phyloP scores from a whole-genome alignment of 139 green algal genomes.

The Eudorina sp. region DNA sequence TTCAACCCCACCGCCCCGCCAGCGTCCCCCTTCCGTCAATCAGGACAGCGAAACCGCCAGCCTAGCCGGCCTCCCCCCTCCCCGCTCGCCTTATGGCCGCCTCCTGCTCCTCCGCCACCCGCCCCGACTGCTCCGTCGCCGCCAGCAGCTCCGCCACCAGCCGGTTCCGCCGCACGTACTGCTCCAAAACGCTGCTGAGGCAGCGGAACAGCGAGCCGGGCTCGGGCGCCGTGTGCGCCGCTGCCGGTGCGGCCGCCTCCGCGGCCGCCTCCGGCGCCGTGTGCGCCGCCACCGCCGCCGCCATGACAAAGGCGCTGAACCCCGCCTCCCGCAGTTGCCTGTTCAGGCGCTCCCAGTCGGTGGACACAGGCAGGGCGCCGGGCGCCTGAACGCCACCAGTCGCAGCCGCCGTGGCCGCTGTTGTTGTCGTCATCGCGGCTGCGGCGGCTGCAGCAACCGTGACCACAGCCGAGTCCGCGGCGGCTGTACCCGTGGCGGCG shows the following conservation, averaged over 20 bases:
- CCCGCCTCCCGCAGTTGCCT: slow-evolving; percentile 40
- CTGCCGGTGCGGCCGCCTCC: not conserved
- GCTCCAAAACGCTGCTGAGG: slow-evolving; percentile 18
- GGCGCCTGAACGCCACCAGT: too few species aligned
- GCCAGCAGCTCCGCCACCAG: slow-evolving; percentile 54
- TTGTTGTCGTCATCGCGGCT: too few species aligned
- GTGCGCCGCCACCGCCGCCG: not conserved
- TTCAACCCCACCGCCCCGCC: too few species aligned
- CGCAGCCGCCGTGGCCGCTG: too few species aligned
- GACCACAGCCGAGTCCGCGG: too few species aligned
- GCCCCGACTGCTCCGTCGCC: slow-evolving; percentile 8
- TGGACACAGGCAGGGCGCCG: not conserved
- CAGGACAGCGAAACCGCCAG: too few species aligned
- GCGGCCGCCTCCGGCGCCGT: not conserved
- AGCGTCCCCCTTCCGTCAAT: too few species aligned
- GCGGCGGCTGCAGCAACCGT: too few species aligned
- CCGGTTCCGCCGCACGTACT: slow-evolving; percentile 46
- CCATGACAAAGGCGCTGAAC: slow-evolving; percentile 17
- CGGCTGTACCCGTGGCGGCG: too few species aligned
- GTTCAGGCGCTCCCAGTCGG: slow-evolving; percentile 42
- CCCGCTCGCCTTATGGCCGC: slow-evolving; percentile 22
- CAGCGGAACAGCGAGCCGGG: slow-evolving; percentile 6
- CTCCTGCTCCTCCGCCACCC: slow-evolving; percentile 29
- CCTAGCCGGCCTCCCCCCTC: not conserved
- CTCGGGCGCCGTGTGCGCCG: not conserved